These are phyloP conservation scores for Flaveria robusta DNA, from an alignment of 129 eudicot species.

Conservation along the genomic window DNA sequence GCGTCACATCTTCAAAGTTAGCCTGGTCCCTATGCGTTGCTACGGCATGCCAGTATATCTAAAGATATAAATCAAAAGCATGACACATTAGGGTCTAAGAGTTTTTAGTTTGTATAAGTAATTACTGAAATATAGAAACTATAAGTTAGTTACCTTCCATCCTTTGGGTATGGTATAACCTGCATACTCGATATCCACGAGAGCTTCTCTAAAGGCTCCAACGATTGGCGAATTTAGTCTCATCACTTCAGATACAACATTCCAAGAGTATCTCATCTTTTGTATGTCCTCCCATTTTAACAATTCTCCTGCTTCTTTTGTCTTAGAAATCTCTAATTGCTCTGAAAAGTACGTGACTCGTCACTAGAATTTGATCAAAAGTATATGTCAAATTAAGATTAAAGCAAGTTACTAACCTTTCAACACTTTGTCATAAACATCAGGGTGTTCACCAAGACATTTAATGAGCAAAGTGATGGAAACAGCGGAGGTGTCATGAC, in stretches of 20 bases:
- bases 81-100: background rate
- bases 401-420: conserved; percentile 9
- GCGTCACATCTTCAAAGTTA: conserved; percentile 21
- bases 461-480: conserved; percentile 27
- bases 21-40: conserved; percentile 32
- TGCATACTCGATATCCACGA: conserved; percentile 47
- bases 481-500: conserved; percentile 30
- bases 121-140: too few relatives aligned
- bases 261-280: conserved; percentile 72
- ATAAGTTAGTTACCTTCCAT: conserved; percentile 48
- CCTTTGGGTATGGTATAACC: conserved; percentile 65
- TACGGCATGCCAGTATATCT: conserved; percentile 42
- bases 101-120: too few relatives aligned
- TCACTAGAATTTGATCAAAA: background rate
- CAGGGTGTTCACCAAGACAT: conserved; percentile 24
- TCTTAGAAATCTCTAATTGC: conserved; percentile 44
- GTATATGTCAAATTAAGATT: background rate
- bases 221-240: conserved; percentile 44
- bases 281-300: conserved; percentile 55
- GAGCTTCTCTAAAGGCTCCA: conserved; percentile 51
- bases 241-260: conserved; percentile 53
- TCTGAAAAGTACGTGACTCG: conserved; percentile 22
- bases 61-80: background rate
- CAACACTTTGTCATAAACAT: conserved; percentile 32
- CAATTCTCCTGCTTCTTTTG: conserved; percentile 39